phyloP scores from a whole-genome alignment of 306 rosid genomes.

The Quercus engelmannii region DNA sequence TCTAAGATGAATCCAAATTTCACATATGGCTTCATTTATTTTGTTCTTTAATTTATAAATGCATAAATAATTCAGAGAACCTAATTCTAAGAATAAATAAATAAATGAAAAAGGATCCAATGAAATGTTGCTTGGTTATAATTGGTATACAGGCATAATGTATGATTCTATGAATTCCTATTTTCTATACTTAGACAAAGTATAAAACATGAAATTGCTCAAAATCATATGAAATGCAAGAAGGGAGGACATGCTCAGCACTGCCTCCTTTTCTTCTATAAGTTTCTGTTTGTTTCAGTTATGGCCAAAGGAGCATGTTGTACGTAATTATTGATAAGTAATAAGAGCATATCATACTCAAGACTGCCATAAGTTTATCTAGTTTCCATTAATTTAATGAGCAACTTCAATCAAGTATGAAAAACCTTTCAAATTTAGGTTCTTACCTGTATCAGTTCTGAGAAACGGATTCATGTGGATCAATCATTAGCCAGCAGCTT shows the following conservation, averaged over 20 bases:
- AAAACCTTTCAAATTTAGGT: too few species aligned
- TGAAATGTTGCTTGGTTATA: background rate
- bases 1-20: background rate
- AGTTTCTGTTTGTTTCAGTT: background rate
- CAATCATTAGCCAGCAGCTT: too few species aligned
- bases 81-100: too few species aligned
- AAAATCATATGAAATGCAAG: background rate
- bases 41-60: background rate
- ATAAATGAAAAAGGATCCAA: background rate
- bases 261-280: background rate
- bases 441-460: too few species aligned
- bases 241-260: background rate
- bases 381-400: too few species aligned
- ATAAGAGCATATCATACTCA: background rate
- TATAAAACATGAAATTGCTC: background rate
- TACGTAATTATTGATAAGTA: background rate
- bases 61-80: background rate
- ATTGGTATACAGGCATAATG: too few species aligned
- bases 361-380: background rate
- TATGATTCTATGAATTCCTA: too few species aligned
- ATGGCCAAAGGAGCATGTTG: background rate
- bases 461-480: too few species aligned
- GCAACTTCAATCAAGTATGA: too few species aligned
- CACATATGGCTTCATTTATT: background rate
- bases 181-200: too few species aligned